A percentile compares a stretch with the other conserved stretches of the same genome.
Conservation (phyloP, 768 basidiomycete species). For the Lentinus tigrinus region DNA sequence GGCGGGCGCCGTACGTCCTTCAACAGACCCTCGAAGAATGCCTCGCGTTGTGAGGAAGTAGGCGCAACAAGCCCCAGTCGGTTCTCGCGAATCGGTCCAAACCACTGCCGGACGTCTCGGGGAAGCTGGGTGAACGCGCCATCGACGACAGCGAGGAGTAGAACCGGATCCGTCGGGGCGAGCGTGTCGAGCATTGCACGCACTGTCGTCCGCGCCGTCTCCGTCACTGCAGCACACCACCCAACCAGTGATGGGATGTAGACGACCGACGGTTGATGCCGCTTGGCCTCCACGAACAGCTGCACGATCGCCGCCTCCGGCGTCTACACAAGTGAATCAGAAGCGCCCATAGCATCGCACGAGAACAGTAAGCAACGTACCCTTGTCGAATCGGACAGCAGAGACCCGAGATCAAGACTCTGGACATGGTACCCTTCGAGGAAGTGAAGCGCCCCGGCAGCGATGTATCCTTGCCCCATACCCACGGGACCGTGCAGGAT, state of each 20-base stretch:
- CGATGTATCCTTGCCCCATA: slow-evolving; percentile 91
- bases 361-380: slow-evolving; percentile 44
- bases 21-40: slow-evolving; percentile 77
- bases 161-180: slow-evolving; percentile 88
- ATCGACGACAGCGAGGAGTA: slow-evolving; percentile 88
- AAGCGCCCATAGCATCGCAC: background rate
- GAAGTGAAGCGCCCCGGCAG: slow-evolving; percentile 88
- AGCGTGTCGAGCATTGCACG: slow-evolving; percentile 90
- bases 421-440: slow-evolving; percentile 96
- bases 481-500: slow-evolving; percentile 76
- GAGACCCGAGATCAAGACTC: slow-evolving; percentile 83
- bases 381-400: slow-evolving; percentile 86
- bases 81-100: slow-evolving; percentile 75
- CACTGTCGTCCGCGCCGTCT: slow-evolving; percentile 81
- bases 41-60: slow-evolving; percentile 49
- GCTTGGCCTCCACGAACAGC: slow-evolving; percentile 93
- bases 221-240: slow-evolving; percentile 85
- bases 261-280: slow-evolving; percentile 93
- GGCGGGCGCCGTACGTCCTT: slow-evolving; percentile 73
- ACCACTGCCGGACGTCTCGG: slow-evolving; percentile 86
- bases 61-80: slow-evolving; percentile 66
- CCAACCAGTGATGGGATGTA: slow-evolving; percentile 88
- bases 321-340: slow-evolving; percentile 48
- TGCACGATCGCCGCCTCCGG: slow-evolving; percentile 92
- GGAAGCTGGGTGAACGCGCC: slow-evolving; percentile 70